Conservation (phyloP, 1,139 yeast species). For the Blastobotrys malaysiensis region DNA sequence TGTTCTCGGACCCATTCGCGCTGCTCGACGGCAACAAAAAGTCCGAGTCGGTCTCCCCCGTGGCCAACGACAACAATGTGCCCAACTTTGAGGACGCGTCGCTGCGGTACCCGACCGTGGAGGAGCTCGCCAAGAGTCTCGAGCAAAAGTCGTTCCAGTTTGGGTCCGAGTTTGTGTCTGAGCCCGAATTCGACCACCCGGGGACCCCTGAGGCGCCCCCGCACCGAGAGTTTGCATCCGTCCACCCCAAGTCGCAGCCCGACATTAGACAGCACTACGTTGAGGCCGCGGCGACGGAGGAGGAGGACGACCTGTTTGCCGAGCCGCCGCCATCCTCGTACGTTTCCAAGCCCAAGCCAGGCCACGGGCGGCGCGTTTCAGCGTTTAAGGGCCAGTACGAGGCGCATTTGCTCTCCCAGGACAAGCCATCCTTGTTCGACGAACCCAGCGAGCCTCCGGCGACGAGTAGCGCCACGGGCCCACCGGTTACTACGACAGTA, state of each 20-base stretch:
- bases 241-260: neutral
- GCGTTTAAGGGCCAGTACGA: neutral
- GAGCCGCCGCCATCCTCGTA: neutral
- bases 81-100: slow-evolving; percentile 13
- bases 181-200: neutral
- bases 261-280: neutral
- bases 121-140: slow-evolving; percentile 29
- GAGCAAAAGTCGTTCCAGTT: slow-evolving; percentile 21
- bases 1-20: slow-evolving; percentile 18
- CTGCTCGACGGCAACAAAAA: slow-evolving; percentile 9
- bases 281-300: neutral
- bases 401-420: too few species aligned
- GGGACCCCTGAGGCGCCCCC: too few species aligned
- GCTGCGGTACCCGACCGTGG: slow-evolving; percentile 32
- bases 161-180: slow-evolving; percentile 1
- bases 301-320: neutral
- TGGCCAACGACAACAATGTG: neutral
- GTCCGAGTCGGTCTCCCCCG: neutral
- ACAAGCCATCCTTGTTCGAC: too few species aligned
- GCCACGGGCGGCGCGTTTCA: neutral
- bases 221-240: neutral
- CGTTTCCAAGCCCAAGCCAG: neutral
- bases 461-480: too few species aligned
- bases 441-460: too few species aligned
- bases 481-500: neutral